Evolutionary conservation across 2,329 filamentous ascomycete species (phyloP).

Genomic region (Ceratocystis alfenasii): DNA sequence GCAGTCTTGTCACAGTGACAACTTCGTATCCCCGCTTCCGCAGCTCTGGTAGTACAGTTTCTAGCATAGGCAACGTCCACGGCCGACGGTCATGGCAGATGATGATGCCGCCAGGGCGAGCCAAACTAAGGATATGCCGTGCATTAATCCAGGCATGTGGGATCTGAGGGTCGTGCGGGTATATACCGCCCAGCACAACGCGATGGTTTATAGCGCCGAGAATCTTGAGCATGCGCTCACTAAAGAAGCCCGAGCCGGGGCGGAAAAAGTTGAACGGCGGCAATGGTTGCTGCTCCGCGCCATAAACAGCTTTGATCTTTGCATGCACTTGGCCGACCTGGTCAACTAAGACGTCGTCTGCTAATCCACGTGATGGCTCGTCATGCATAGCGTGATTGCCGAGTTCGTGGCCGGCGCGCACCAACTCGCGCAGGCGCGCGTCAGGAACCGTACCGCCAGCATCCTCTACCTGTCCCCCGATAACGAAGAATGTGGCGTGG

Average conservation of each 20-base stretch:
- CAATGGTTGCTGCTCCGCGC: slow-evolving; percentile 31
- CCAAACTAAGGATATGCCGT: slow-evolving; percentile 67
- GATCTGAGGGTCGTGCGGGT: slow-evolving; percentile 87
- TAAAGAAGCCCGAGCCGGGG: slow-evolving; percentile 78
- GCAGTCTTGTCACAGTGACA: slow-evolving; percentile 57
- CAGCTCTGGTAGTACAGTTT: slow-evolving; percentile 58
- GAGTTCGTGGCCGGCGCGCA: slow-evolving; percentile 56
- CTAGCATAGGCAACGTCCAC: slow-evolving; percentile 77
- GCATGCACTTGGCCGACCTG: slow-evolving; percentile 56
- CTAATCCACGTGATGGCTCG: slow-evolving; percentile 56
- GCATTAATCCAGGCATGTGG: slow-evolving; percentile 57
- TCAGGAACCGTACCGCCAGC: slow-evolving; percentile 32
- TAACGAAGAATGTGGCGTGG: slow-evolving; percentile 77
- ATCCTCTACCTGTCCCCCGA: slow-evolving; percentile 60
- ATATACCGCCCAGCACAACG: slow-evolving; percentile 71
- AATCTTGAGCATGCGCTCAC: slow-evolving; percentile 51
- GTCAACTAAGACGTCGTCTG: slow-evolving; percentile 43
- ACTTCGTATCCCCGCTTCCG: slow-evolving; percentile 56
- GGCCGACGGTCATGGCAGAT: slow-evolving; percentile 73
- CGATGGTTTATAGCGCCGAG: slow-evolving; percentile 52
- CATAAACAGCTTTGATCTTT: slow-evolving; percentile 47
- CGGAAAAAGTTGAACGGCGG: slow-evolving; percentile 59
- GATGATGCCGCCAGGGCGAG: slow-evolving; percentile 63
- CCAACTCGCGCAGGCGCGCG: slow-evolving; percentile 43
- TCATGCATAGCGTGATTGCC: slow-evolving; percentile 87